Evolutionary conservation across 352 stramenopile species (phyloP).

Genomic region (Globisporangium apiculatum): DNA sequence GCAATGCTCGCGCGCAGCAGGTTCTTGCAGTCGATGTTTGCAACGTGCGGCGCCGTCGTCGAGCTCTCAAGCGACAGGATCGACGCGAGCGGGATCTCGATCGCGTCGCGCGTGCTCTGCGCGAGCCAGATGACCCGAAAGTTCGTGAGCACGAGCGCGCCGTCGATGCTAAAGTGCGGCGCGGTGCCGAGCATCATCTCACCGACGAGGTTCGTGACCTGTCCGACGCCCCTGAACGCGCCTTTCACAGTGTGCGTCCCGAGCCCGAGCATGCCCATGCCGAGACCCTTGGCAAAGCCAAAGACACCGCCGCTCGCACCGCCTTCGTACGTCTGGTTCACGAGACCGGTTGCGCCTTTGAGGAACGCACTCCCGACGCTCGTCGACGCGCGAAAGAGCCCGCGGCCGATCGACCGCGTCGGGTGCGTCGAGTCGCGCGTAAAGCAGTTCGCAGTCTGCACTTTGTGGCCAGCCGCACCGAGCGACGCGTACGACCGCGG

Average conservation of each 20-base stretch:
- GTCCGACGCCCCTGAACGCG: slow-evolving; percentile 74
- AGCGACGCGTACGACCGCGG: slow-evolving; percentile 76
- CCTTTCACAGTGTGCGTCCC: slow-evolving; percentile 84
- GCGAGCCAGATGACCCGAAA: slow-evolving; percentile 85
- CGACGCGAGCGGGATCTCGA: slow-evolving; percentile 78
- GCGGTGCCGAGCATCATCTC: slow-evolving; percentile 83
- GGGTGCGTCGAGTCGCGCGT: slow-evolving; percentile 73
- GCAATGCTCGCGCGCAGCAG: slow-evolving; percentile 72
- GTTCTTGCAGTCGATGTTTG: slow-evolving; percentile 82
- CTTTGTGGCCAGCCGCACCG: slow-evolving; percentile 77
- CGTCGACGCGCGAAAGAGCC: slow-evolving; percentile 78
- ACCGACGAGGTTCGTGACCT: slow-evolving; percentile 82
- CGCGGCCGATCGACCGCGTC: slow-evolving; percentile 69
- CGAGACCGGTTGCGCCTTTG: slow-evolving; percentile 72
- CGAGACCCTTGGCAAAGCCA: slow-evolving; percentile 81
- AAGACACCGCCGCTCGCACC: slow-evolving; percentile 79
- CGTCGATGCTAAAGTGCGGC: slow-evolving; percentile 85
- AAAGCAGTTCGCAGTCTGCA: slow-evolving; percentile 84
- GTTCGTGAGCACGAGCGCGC: slow-evolving; percentile 74
- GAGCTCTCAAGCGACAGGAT: slow-evolving; percentile 77
- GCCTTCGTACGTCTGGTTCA: slow-evolving; percentile 85
- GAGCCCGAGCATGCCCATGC: slow-evolving; percentile 81
- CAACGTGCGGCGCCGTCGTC: slow-evolving; percentile 72
- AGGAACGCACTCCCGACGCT: slow-evolving; percentile 79
- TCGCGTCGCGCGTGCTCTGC: slow-evolving; percentile 62